Conservation (phyloP, 176 grass and related monocot species). For the Olyra latifolia region DNA sequence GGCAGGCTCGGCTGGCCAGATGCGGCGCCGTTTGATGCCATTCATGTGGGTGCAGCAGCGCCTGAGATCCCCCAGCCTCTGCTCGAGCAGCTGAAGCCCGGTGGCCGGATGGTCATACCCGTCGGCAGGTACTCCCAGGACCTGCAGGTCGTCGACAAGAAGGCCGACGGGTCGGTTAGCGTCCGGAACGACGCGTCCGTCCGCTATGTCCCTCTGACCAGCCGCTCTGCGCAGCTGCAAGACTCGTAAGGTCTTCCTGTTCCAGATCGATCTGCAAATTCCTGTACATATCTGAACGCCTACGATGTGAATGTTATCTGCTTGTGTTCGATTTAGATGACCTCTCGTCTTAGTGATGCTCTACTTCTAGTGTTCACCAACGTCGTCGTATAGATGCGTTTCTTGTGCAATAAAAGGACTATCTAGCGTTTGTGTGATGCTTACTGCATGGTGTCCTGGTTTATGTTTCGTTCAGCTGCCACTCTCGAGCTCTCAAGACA, state of each 20-base stretch:
- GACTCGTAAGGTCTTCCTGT: conserved; percentile 17
- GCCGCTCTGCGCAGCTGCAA: conserved; percentile 50
- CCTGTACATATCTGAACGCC: conserved; percentile 18
- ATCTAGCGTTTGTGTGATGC: background rate
- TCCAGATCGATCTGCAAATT: background rate
- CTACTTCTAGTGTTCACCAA: background rate
- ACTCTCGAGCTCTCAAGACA: too few species aligned
- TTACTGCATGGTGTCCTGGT: background rate
- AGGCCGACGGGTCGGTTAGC: conserved; percentile 48
- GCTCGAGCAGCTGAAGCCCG: conserved; percentile 75
- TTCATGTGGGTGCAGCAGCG: conserved; percentile 78
- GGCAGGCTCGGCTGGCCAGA: conserved; percentile 73
- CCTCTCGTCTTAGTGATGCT: background rate
- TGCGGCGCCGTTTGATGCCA: conserved; percentile 53
- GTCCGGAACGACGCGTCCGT: conserved; percentile 44
- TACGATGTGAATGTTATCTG: too few species aligned
- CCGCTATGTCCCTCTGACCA: conserved; percentile 76
- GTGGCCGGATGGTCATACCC: conserved; percentile 79
- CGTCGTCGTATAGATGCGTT: background rate
- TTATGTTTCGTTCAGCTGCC: background rate
- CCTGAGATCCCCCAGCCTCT: conserved; percentile 60
- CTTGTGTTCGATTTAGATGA: too few species aligned
- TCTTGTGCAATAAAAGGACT: background rate
- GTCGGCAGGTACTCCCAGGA: conserved; percentile 64
- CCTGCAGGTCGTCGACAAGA: conserved; percentile 80